Base-by-base conservation (phyloP, 305 asterid species). In the Petunia hybrid region DNA sequence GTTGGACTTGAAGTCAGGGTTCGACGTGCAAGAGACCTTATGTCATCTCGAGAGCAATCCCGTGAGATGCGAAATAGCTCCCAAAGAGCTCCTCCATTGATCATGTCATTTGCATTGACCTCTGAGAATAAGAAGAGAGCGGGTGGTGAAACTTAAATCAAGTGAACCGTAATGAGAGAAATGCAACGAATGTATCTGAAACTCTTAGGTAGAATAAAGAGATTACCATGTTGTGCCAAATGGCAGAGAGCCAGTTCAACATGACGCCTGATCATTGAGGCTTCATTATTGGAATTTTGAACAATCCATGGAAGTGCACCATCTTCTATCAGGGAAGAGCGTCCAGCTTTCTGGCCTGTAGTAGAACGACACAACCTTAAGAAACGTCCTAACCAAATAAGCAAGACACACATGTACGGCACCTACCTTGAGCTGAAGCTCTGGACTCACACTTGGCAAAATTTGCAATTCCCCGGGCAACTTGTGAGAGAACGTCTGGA, bases 391-490 rank as follows among this genome's bases (percentile, higher is more conserved):
- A 61, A 22, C 2, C 8, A 2, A 48, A 71, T 63, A 46, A 77
- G 60, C 41, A 67, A n/a, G 46, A 22, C 51, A 16, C 53, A 38
- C 57, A 48, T 65, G 70, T 31, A 53, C 64, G 76, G 22, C 43
- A 81, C 82, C 63, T 86, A 92, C 99, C 98, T 83, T 94, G 97
- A 76, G 91, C 84, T 66, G 93, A 89, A 63, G 98, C 93, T 84
- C 98, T 86, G 75, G 99, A 97, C 87, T 97, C 99, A 55, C 99
- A 97, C 85, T 97, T 97, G 0, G 99, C 99, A 56, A 97, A 97
- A 88, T 97, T 97, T 76, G 99, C 99, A 76, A 97, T 89, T 74
- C 99, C 99, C 75, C 99, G 97, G 78, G 99, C 99, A 78, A 97
- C 92, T 95, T 97, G 99, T 71, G 98, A 91, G 81, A 95, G 90